A percentile compares a stretch with the other conserved stretches of the same genome.
phyloP scores from a whole-genome alignment of 148 eudicot genomes.

The Camellia granthamiana region DNA sequence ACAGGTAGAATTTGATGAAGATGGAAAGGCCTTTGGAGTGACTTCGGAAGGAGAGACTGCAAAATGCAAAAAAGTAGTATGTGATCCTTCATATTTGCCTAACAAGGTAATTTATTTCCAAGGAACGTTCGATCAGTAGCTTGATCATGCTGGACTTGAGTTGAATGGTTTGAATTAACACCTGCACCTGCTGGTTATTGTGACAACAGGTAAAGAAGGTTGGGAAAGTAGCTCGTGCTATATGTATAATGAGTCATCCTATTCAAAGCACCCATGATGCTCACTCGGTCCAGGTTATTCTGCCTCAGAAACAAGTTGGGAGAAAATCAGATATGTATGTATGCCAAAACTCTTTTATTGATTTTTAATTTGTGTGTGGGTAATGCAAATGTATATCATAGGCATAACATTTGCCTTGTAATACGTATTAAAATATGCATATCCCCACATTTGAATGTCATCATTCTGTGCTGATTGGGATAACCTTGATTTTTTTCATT shows the following conservation, averaged over 20 bases:
- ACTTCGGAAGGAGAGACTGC: constrained; percentile 98
- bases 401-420: background rate
- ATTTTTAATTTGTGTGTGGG: background rate
- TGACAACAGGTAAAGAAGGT: constrained; percentile 74
- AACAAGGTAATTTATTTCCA: constrained; percentile 54
- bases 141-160: background rate
- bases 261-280: constrained; percentile 83
- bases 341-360: background rate
- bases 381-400: too few relatives aligned
- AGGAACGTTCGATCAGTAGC: background rate
- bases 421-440: background rate
- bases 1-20: constrained; percentile 74
- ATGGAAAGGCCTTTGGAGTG: constrained; percentile 80
- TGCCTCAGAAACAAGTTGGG: constrained; percentile 93
- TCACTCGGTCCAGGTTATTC: constrained; percentile 89
- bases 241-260: constrained; percentile 94
- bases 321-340: constrained; percentile 96
- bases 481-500: background rate
- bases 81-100: constrained; percentile 91
- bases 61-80: constrained; percentile 91
- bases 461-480: too few relatives aligned
- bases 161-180: constrained; percentile 4
- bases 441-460: background rate
- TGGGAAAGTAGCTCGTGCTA: constrained; percentile 92
- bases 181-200: background rate